These are phyloP conservation scores for Mycena vulgaris DNA, from an alignment of 768 basidiomycete species.

Conservation along the genomic window DNA sequence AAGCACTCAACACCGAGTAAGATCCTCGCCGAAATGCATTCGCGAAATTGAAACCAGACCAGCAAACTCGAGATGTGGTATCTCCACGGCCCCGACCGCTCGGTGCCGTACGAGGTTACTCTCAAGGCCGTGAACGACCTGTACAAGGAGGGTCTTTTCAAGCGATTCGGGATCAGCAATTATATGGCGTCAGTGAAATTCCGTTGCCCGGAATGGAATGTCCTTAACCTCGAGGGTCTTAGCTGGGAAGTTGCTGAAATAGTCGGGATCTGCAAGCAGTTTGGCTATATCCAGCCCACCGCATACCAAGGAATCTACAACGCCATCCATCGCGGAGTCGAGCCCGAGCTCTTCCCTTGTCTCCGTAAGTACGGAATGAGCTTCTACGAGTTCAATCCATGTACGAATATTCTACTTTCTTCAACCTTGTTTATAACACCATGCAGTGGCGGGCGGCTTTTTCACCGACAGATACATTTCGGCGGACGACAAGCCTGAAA, in stretches of 20 bases:
- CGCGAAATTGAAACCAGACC: conserved; percentile 27
- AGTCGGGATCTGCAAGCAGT: conserved; percentile 68
- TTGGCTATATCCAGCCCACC: conserved; percentile 68
- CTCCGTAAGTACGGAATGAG: conserved; percentile 71
- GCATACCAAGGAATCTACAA: conserved; percentile 68
- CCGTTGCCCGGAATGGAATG: conserved; percentile 7
- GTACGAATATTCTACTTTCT: conserved; percentile 45
- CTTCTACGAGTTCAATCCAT: conserved; percentile 70
- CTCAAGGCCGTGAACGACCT: conserved; percentile 67
- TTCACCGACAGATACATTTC: conserved; percentile 69
- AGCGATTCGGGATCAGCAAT: conserved; percentile 75
- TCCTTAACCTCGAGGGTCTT: background rate
- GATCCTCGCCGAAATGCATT: conserved; percentile 17
- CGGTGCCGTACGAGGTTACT: conserved; percentile 70
- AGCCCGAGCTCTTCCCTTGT: conserved; percentile 67
- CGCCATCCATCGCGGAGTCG: conserved; percentile 56
- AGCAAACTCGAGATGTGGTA: conserved; percentile 67
- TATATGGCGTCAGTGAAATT: conserved; percentile 60
- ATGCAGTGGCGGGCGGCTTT: conserved; percentile 69
- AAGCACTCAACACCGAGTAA: conserved; percentile 61
- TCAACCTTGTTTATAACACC: background rate
- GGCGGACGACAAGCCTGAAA: conserved; percentile 56
- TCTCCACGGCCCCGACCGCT: conserved; percentile 73
- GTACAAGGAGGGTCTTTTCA: conserved; percentile 71
- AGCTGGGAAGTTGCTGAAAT: conserved; percentile 79